Evolutionary conservation across 495 filamentous ascomycete species (phyloP).

Genomic region (Tetracladium marchalianum): DNA sequence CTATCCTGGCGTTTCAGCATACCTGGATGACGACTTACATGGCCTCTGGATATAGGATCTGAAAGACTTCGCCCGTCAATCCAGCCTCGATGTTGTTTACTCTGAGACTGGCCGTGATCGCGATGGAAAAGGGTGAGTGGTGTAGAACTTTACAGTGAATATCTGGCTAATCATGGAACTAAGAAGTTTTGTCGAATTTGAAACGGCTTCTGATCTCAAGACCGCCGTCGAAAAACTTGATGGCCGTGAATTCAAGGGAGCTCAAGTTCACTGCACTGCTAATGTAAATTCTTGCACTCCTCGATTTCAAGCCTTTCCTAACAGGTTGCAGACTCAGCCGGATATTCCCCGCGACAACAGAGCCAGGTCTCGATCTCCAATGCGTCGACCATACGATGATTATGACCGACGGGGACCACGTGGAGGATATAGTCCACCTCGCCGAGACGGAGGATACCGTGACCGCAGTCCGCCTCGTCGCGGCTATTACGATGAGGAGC

Average conservation of each 20-base stretch:
- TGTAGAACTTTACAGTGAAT: background rate
- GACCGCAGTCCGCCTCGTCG: constrained; percentile 72
- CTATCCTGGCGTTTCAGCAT: constrained; percentile 18
- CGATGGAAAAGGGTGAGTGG: constrained; percentile 81
- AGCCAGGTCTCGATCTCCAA: constrained; percentile 70
- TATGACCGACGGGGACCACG: constrained; percentile 72
- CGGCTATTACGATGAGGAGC: constrained; percentile 68
- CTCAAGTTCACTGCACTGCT: constrained; percentile 68
- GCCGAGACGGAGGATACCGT: constrained; percentile 74
- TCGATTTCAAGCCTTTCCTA: background rate
- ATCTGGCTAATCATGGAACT: constrained; percentile 17
- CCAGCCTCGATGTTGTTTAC: constrained; percentile 94
- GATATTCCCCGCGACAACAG: constrained; percentile 60
- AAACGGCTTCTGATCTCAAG: constrained; percentile 81
- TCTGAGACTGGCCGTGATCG: constrained; percentile 92
- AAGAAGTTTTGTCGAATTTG: constrained; percentile 90
- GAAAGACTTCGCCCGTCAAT: constrained; percentile 98
- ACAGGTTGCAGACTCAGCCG: constrained; percentile 33
- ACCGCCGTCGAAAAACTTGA: constrained; percentile 90
- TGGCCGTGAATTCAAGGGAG: constrained; percentile 80
- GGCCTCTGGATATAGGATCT: constrained; percentile 74
- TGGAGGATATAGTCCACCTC: constrained; percentile 65
- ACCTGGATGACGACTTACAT: constrained; percentile 49
- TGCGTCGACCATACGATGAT: constrained; percentile 60
- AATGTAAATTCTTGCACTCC: constrained; percentile 53